These are phyloP conservation scores for Globisporangium irregulare DNA, from an alignment of 352 stramenopile species.

Conservation along the genomic window DNA sequence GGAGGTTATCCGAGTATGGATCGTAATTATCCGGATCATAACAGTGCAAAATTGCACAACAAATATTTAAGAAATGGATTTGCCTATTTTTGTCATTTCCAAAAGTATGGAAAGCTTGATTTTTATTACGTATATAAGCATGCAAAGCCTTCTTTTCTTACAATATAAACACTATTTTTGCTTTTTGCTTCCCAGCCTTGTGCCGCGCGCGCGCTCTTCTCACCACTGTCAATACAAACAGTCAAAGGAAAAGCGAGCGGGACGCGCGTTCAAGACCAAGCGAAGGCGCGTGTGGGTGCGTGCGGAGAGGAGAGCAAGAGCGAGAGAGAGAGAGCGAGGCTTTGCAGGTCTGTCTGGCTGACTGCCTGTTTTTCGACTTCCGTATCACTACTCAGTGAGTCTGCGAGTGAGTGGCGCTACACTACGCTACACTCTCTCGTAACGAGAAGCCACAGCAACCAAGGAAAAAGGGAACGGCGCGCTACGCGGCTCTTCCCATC, in stretches of 20 bases:
- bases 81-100: too few relatives aligned
- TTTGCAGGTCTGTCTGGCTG: neutral
- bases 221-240: constrained; percentile 5
- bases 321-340: neutral
- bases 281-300: neutral
- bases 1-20: neutral
- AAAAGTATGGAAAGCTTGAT: too few relatives aligned
- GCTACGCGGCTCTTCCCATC: neutral
- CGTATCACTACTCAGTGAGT: neutral
- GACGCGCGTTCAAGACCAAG: constrained; percentile 1
- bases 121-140: too few relatives aligned
- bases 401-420: neutral
- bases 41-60: too few relatives aligned
- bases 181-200: too few relatives aligned
- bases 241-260: constrained; percentile 5
- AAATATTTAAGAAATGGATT: too few relatives aligned
- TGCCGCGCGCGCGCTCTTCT: neutral
- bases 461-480: neutral
- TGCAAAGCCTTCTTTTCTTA: too few relatives aligned
- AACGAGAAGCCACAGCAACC: neutral
- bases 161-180: too few relatives aligned
- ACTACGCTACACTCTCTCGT: neutral
- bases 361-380: neutral
- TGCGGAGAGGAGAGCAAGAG: neutral
- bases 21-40: neutral